A percentile compares a stretch with the other conserved stretches of the same genome.
These are phyloP conservation scores for Phytophthora hibernalis DNA, from an alignment of 352 stramenopile species.

Conservation along the genomic window DNA sequence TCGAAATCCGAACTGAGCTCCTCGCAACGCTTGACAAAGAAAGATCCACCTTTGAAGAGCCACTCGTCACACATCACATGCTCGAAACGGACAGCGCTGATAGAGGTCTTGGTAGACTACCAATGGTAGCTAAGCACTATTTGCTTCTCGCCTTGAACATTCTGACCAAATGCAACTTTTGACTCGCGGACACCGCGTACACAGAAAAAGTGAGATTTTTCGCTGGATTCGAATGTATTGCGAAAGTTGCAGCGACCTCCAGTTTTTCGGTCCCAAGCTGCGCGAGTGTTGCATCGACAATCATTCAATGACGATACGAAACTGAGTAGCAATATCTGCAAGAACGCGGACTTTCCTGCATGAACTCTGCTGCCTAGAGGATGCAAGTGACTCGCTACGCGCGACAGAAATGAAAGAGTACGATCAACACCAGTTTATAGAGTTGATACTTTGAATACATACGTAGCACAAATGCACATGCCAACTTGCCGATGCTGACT, in stretches of 20 bases:
- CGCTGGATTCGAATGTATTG: neutral
- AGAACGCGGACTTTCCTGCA: too few relatives aligned
- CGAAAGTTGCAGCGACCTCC: neutral
- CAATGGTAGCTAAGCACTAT: too few relatives aligned
- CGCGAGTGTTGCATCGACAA: neutral
- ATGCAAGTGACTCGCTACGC: too few relatives aligned
- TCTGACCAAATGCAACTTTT: neutral
- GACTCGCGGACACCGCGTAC: neutral
- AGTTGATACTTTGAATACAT: too few relatives aligned
- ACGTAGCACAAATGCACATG: too few relatives aligned
- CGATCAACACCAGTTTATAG: too few relatives aligned
- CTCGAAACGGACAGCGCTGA: constrained; percentile 12
- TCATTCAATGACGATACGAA: neutral
- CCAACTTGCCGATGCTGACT: too few relatives aligned
- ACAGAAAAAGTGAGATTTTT: neutral
- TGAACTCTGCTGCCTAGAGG: too few relatives aligned
- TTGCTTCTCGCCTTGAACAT: too few relatives aligned
- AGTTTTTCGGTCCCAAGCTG: constrained; percentile 2
- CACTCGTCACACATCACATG: constrained; percentile 16
- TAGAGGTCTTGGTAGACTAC: too few relatives aligned
- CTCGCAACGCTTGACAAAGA: constrained; percentile 26
- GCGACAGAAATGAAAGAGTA: too few relatives aligned
- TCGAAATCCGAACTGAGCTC: constrained; percentile 8
- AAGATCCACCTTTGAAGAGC: constrained; percentile 33
- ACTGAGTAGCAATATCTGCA: too few relatives aligned